phyloP scores from a whole-genome alignment of 2,329 filamentous ascomycete species.

The Sclerotinia glacialis region DNA sequence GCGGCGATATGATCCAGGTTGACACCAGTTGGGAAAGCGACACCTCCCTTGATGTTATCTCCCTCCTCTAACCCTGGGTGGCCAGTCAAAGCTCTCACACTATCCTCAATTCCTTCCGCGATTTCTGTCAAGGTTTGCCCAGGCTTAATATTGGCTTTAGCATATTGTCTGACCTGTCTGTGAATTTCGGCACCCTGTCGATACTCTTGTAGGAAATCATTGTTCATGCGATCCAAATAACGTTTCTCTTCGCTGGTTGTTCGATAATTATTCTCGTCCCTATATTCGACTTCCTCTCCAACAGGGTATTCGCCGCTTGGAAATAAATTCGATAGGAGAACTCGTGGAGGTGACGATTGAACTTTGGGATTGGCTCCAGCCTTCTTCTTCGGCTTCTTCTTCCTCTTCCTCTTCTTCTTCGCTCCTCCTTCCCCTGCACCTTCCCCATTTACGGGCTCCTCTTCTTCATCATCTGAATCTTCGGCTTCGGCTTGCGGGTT shows the following conservation, averaged over 20 bases:
- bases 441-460: slow-evolving; percentile 43
- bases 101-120: slow-evolving; percentile 81
- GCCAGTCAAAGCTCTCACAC: slow-evolving; percentile 72
- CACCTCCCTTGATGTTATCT: slow-evolving; percentile 73
- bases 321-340: slow-evolving; percentile 71
- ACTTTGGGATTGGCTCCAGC: slow-evolving; percentile 58
- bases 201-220: slow-evolving; percentile 76
- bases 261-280: slow-evolving; percentile 71
- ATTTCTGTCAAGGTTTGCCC: slow-evolving; percentile 79
- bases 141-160: slow-evolving; percentile 75
- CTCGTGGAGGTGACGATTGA: slow-evolving; percentile 75
- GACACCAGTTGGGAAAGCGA: slow-evolving; percentile 83
- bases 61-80: slow-evolving; percentile 75
- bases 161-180: slow-evolving; percentile 81
- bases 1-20: slow-evolving; percentile 83
- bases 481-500: slow-evolving; percentile 39
- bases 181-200: slow-evolving; percentile 86
- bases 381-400: slow-evolving; percentile 69
- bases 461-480: slow-evolving; percentile 54
- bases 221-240: slow-evolving; percentile 75
- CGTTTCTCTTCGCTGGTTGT: slow-evolving; percentile 84
- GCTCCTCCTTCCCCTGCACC: slow-evolving; percentile 42
- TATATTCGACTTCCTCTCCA: slow-evolving; percentile 76
- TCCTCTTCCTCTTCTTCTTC: slow-evolving; percentile 66
- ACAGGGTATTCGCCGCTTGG: slow-evolving; percentile 69